Base-by-base conservation (phyloP, 331 rosid species). In the Prunus yedoensis region DNA sequence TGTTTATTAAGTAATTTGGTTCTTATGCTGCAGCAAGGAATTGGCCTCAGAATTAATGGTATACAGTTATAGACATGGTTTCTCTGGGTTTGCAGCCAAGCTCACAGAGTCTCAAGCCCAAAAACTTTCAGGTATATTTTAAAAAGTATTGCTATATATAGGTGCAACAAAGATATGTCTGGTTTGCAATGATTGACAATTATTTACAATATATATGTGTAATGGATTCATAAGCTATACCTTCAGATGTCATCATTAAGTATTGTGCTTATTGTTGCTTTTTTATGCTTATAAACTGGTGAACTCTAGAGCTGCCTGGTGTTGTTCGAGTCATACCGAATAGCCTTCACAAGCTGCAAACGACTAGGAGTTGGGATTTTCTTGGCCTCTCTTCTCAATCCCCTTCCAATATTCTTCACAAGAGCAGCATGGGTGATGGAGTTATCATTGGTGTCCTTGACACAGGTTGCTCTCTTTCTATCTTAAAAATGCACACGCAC, bases 41-140 rank as follows among this genome's bases (percentile, higher is more conserved):
- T 56, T 49, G 46, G 84, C 85, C 9, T 63, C 56, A 13, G 85
- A 84, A 51, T 45, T 70, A 27, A 80, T 84, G 81, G 78, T 84
- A 38, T 84, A 84, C 57, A 84, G 87, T 74, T 84, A 84, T 54
- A 77, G 10, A 74, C 87, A 84, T 77, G 85, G 87, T 38, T 84
- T 84, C 70, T 84, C 87, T 70, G 87, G 85, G 43, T 84, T 80
- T 51, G 85, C 83, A 5, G 85, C 85, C 58, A 84, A 81, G 85
- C 83, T 81, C 61, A 84, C 81, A 1, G 71, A 70, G 11, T 70
- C 80, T 35, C 81, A 80, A 41, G 81, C 85, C 3, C 65, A 66
- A 58, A 43, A 74, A 23, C 21, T 78, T 45, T 61, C 82, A 11
- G 82, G 87, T 83, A 79, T 15, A 1, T 47, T 3, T 30, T 16